A percentile compares a stretch with the other conserved stretches of the same genome.
phyloP scores from a whole-genome alignment of 192 early-diverging fungal genomes.

The Podila epicladia region DNA sequence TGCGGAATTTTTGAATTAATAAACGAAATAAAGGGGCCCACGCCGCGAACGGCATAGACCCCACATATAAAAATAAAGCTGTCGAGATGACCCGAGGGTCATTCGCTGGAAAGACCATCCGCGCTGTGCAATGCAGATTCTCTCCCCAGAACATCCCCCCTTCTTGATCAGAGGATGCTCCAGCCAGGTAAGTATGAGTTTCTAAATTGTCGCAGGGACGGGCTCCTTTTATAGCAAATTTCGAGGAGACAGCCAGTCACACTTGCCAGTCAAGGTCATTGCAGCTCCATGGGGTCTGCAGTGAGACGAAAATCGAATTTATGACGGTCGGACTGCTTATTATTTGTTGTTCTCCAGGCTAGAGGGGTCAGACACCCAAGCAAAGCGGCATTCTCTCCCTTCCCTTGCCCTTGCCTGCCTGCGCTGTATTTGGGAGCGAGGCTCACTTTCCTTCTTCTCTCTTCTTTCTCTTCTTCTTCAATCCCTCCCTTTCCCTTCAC shows the following conservation, averaged over 20 bases:
- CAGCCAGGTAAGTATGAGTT: constrained; percentile 7
- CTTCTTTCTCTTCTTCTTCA: not conserved
- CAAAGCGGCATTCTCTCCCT: no score
- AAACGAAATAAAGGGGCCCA: not conserved
- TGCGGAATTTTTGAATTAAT: not conserved
- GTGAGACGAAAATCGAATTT: no score
- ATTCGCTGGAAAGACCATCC: constrained; percentile 2
- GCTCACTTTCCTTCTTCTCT: not conserved
- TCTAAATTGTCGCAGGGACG: not conserved
- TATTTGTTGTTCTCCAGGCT: no score
- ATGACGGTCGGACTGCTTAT: no score
- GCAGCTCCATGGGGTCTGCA: no score
- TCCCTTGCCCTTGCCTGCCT: no score
- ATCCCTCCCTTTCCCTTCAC: not conserved
- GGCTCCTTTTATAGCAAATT: not conserved
- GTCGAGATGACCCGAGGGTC: constrained; percentile 4
- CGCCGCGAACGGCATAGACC: constrained; percentile 4
- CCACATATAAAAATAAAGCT: constrained; percentile 7
- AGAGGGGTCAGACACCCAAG: no score
- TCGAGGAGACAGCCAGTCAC: not conserved
- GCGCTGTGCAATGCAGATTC: constrained; percentile 2
- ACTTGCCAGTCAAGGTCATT: no score
- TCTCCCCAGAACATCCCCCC: constrained; percentile 5
- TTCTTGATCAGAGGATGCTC: constrained; percentile 4
- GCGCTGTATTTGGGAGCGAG: not conserved